A percentile compares a stretch with the other conserved stretches of the same genome.
These are phyloP conservation scores for Diaporthe citri DNA, from an alignment of 2,329 filamentous ascomycete genomes.

Conservation along the genomic window DNA sequence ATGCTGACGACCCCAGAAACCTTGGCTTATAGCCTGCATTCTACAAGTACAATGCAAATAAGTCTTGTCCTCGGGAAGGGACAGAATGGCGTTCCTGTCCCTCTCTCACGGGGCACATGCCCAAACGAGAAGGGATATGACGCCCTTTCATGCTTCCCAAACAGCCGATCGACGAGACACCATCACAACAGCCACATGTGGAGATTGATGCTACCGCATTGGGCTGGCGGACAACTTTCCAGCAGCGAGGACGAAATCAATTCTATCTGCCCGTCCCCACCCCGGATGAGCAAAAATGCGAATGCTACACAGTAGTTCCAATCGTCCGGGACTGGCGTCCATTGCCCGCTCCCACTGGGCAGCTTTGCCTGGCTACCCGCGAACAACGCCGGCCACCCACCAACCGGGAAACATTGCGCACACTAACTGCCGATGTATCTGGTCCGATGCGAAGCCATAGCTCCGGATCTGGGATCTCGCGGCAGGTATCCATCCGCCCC, in stretches of 20 bases:
- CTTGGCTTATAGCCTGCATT: slow-evolving; percentile 6
- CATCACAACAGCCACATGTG: slow-evolving; percentile 22
- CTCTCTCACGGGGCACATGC: slow-evolving; percentile 12
- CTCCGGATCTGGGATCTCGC: slow-evolving; percentile 29
- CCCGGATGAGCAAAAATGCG: not conserved
- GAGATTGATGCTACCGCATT: slow-evolving; percentile 10
- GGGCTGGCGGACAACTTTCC: not conserved
- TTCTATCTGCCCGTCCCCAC: not conserved
- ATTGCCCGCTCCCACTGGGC: not conserved
- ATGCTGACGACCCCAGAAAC: slow-evolving; percentile 10
- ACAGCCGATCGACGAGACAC: slow-evolving; percentile 27
- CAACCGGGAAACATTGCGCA: not conserved
- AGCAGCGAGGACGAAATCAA: not conserved
- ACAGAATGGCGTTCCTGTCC: not conserved
- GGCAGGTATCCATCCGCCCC: slow-evolving; percentile 17
- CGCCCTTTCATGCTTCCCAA: slow-evolving; percentile 4
- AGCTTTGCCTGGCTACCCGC: not conserved
- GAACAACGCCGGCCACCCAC: not conserved
- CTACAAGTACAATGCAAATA: not conserved
- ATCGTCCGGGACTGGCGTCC: slow-evolving; percentile 3
- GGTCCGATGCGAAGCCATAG: slow-evolving; percentile 5
- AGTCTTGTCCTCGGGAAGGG: not conserved
- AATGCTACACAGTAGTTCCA: slow-evolving; percentile 20
- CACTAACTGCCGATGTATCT: slow-evolving; percentile 1
- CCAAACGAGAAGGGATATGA: slow-evolving; percentile 19